A percentile compares a stretch with the other conserved stretches of the same genome.
Conservation (phyloP, 768 basidiomycete species). For the Calocybe indica region DNA sequence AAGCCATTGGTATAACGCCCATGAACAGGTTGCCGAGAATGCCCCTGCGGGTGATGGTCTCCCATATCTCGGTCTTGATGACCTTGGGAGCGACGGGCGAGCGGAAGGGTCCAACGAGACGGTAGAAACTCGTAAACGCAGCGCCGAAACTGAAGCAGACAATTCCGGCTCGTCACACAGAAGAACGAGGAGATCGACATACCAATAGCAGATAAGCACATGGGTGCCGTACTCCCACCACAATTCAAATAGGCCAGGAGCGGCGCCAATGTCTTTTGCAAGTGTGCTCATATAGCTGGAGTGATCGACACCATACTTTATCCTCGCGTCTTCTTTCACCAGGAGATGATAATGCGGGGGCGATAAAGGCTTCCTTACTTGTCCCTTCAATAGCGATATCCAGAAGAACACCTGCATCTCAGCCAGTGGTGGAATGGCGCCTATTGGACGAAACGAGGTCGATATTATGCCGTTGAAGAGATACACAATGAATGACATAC, state of each 20-base stretch:
- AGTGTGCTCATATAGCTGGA: constrained; percentile 50
- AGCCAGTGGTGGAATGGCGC: constrained; percentile 53
- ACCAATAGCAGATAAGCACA: constrained; percentile 50
- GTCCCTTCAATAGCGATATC: constrained; percentile 41
- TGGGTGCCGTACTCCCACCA: constrained; percentile 45
- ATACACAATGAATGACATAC: constrained; percentile 20
- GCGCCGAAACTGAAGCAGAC: constrained; percentile 41
- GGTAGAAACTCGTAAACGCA: constrained; percentile 54
- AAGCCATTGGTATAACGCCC: constrained; percentile 49
- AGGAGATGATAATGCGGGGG: constrained; percentile 51
- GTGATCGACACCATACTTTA: constrained; percentile 58
- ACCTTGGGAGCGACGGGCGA: constrained; percentile 33
- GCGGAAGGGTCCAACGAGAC: constrained; percentile 47
- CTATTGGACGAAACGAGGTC: constrained; percentile 10
- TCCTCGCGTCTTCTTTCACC: constrained; percentile 41
- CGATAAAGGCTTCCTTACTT: constrained; percentile 34
- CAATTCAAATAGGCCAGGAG: constrained; percentile 42
- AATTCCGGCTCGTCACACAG: not conserved
- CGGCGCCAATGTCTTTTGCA: constrained; percentile 50
- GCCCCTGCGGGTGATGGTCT: constrained; percentile 50
- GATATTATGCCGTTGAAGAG: constrained; percentile 12
- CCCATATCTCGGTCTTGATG: constrained; percentile 53
- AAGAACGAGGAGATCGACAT: constrained; percentile 9
- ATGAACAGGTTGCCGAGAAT: constrained; percentile 49
- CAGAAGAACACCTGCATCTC: constrained; percentile 59